Evolutionary conservation across 1,284 basidiomycete species (phyloP), one percentile per base, ranked within the genome.

Genomic region (Cutaneotrichosporon curvatum): DNA sequence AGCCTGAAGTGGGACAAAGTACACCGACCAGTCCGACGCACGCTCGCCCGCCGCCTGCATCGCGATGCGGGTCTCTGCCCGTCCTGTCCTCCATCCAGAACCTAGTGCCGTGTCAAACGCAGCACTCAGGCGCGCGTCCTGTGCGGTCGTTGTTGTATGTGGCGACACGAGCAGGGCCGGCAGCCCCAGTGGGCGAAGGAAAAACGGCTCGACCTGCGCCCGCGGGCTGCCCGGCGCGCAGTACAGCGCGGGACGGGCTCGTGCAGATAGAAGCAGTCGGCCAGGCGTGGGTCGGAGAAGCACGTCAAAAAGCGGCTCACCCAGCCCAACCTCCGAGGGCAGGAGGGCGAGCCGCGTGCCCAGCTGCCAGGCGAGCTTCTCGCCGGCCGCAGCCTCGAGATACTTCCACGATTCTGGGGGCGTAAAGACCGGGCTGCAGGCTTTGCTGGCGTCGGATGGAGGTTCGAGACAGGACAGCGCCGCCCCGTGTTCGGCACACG

Each of bases 11-110:
- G 62, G 62, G 1, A 65, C 58, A 58, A 63, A 67, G 53, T 53
- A 62, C 19, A 65, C 43, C 15, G 57, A 52, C 61, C 62, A 67
- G 22, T 62, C 59, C 0, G 52, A 23, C 6, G 47, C 47, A 0
- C n/a, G 18, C 19, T 31, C 39, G 20, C 50, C 56, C 18, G 35
- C 40, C 7, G 59, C 43, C 16, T 51, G 52, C 4, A 55, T 44
- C 2, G 42, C 45, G 18, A 58, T 42, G n/a, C 54, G 51, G 16
- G 46, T 22, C 33, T 59, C 60, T 3, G 40, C 30, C 1, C 52
- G 44, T 4, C 55, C 56, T 4, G 36, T 33, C 23, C 57, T 58
- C 62, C 63, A 67, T 2, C 40, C 37, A 2, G 35, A 34, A 2
- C 62, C 60, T 4, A 65, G 21, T 15, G 43, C 46, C 6, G 25